These are phyloP conservation scores for Irpex sp. DNA, from an alignment of 1,284 basidiomycete genomes.

Conservation along the genomic window DNA sequence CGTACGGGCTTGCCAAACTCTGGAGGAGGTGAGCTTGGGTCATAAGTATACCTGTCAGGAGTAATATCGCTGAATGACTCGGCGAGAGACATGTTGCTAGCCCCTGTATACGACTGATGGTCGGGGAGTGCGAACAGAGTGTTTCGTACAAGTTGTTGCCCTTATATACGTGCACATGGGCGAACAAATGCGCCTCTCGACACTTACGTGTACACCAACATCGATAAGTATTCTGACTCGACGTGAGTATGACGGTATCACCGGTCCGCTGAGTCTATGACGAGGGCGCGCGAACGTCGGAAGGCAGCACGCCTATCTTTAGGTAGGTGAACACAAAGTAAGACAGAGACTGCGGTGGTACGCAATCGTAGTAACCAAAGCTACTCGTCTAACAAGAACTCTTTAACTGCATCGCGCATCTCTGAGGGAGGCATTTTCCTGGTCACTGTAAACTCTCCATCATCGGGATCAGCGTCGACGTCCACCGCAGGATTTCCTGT, in stretches of 20 bases:
- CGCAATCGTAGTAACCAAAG: not conserved
- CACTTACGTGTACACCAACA: too few relatives aligned
- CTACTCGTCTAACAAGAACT: conserved; percentile 14
- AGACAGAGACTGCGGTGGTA: not conserved
- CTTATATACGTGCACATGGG: not conserved
- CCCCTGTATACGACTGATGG: not conserved
- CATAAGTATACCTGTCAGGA: conserved; percentile 20
- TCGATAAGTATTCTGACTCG: not conserved
- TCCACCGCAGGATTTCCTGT: not conserved
- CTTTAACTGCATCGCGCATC: conserved; percentile 12
- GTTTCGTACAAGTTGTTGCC: not conserved
- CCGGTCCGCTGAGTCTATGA: not conserved
- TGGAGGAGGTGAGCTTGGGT: conserved; percentile 31
- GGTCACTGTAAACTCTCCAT: not conserved
- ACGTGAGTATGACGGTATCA: not conserved
- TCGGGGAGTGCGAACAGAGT: not conserved
- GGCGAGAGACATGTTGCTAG: not conserved
- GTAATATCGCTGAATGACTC: not conserved
- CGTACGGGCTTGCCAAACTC: conserved; percentile 58
- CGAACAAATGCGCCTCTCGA: too few relatives aligned
- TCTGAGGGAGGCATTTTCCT: conserved; percentile 6
- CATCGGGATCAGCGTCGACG: not conserved
- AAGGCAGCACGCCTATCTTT: not conserved
- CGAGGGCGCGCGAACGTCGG: not conserved
- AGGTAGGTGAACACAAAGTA: not conserved